Evolutionary conservation across 345 rosid genomes (phyloP).

Genomic region (Garcia nutans): DNA sequence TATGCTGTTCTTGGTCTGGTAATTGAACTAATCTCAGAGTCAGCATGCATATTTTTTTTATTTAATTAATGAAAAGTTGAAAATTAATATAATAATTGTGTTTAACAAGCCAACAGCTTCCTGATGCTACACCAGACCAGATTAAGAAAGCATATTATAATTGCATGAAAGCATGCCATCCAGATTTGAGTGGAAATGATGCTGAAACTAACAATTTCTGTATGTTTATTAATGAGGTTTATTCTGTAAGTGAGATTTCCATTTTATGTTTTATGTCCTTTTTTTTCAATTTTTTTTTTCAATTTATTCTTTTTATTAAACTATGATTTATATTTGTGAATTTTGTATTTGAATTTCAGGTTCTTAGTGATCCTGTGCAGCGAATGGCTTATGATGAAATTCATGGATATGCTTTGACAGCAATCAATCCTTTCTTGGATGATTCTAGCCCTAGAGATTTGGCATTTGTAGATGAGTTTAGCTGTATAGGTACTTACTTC

Average conservation of each 20-base stretch:
- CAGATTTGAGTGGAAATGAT: constrained; percentile 83
- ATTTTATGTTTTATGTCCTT: no score
- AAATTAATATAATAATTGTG: no score
- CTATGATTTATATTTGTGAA: background rate
- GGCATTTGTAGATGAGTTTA: constrained; percentile 88
- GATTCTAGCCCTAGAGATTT: constrained; percentile 66
- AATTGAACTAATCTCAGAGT: constrained; percentile 2
- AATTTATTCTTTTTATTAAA: background rate
- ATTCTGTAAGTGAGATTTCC: constrained; percentile 49
- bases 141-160: constrained; percentile 93
- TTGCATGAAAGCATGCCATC: constrained; percentile 97
- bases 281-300: no score
- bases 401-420: constrained; percentile 83
- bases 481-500: constrained; percentile 79
- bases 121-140: constrained; percentile 84
- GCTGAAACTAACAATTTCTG: constrained; percentile 87
- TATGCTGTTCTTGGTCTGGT: constrained; percentile 90
- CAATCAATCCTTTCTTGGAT: constrained; percentile 81
- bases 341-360: constrained; percentile 43
- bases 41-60: no score
- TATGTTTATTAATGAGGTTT: constrained; percentile 89
- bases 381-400: constrained; percentile 97
- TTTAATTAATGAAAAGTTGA: no score
- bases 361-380: constrained; percentile 93
- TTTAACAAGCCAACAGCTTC: constrained; percentile 38